Conservation (phyloP, 2,329 filamentous ascomycete genomes). For the Colletotrichum theobromicola region DNA sequence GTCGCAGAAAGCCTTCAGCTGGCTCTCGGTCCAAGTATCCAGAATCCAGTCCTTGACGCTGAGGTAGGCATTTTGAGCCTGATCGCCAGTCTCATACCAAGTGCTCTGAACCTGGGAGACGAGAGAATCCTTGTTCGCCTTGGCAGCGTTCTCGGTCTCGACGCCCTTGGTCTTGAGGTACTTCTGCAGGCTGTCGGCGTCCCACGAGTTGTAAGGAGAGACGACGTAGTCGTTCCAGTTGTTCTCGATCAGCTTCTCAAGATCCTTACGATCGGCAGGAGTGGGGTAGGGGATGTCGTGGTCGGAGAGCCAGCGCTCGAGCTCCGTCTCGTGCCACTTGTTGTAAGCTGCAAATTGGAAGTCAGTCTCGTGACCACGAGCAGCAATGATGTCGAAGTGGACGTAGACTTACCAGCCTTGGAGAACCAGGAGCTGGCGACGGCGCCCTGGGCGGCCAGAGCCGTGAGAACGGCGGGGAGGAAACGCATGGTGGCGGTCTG, state of each 20-base stretch:
- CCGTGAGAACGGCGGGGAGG: conserved; percentile 71
- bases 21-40: conserved; percentile 92
- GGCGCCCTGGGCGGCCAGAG: conserved; percentile 73
- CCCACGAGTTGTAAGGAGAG: conserved; percentile 79
- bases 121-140: conserved; percentile 72
- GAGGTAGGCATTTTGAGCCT: conserved; percentile 72
- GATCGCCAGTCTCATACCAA: conserved; percentile 83
- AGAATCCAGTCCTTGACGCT: conserved; percentile 90
- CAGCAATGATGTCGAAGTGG: not conserved
- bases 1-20: conserved; percentile 92
- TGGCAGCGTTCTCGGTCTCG: conserved; percentile 69
- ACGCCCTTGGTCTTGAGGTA: conserved; percentile 77
- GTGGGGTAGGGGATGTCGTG: conserved; percentile 90
- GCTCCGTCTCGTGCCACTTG: conserved; percentile 98
- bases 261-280: conserved; percentile 88
- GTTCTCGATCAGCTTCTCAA: conserved; percentile 87
- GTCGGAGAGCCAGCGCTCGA: conserved; percentile 95
- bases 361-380: not conserved
- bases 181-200: conserved; percentile 67
- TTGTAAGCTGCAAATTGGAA: conserved; percentile 75
- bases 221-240: conserved; percentile 86
- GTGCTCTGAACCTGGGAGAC: conserved; percentile 71
- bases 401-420: conserved; percentile 72
- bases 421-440: conserved; percentile 84
- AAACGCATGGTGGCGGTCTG: conserved; percentile 73